Percentiles rank a stretch among this genome's conserved stretches.
Conservation (phyloP, 345 rosid species). For the Mercurialis annua region DNA sequence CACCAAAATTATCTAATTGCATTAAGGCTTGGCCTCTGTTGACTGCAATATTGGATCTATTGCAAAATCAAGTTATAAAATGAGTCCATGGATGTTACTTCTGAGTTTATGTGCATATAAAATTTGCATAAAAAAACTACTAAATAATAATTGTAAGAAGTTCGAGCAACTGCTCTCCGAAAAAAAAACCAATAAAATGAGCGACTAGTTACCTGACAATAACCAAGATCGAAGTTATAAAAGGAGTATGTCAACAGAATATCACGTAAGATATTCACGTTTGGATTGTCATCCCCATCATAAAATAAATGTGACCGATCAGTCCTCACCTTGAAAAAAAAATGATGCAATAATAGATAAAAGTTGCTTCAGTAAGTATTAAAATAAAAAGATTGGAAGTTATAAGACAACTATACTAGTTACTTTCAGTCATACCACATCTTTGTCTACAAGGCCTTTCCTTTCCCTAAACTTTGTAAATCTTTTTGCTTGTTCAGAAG, state of each 20-base stretch:
- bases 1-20: background rate
- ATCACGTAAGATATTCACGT: conserved; percentile 75
- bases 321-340: conserved; percentile 77
- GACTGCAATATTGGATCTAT: background rate
- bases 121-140: background rate
- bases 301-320: conserved; percentile 75
- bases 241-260: conserved; percentile 86
- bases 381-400: background rate
- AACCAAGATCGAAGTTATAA: conserved; percentile 96
- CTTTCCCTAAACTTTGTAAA: conserved; percentile 94
- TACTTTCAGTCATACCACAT: conserved; percentile 72
- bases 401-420: background rate
- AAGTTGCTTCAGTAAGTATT: background rate
- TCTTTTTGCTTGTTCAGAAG: conserved; percentile 86
- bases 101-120: background rate
- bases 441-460: conserved; percentile 88
- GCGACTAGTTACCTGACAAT: conserved; percentile 78
- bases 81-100: background rate
- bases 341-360: conserved; percentile 1
- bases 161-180: background rate
- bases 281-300: conserved; percentile 87
- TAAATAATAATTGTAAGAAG: conserved; percentile 5
- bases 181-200: background rate
- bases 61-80: background rate
- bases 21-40: background rate